Base-by-base conservation (phyloP, 805 yeast genomes). In the Yarrowia yakushimensis region DNA sequence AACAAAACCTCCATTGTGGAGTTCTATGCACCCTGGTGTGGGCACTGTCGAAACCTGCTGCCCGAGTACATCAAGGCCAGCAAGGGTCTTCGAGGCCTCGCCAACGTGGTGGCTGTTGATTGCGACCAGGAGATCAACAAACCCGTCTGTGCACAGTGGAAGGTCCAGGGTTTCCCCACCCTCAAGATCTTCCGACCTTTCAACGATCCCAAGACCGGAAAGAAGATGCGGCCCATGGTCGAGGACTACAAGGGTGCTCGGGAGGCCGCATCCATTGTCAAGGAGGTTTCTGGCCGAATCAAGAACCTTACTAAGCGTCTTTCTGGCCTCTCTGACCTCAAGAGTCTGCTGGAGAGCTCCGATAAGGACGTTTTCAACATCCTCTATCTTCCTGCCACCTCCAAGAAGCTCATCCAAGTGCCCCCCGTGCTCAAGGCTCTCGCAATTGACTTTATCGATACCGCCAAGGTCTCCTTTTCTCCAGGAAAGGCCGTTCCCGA, bases 1-100 rank as follows among this genome's bases (percentile, higher is more conserved):
- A 59, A 46, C 27, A 55, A 62, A 31, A 62, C 64, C 15, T 59
- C 60, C 25, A 74, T 90, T 8, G 90, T 89, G 22, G 90, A 90
- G 75, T 92, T 92, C 73, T 92, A 88, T 73, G 97, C 97, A 3
- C 97, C 97, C 39, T 92, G 97, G 98, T 92, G 99, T 77, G 97
- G 97, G 2, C 89, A 92, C 73, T 93, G 99, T 74, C 80, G 84
- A 67, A 80, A 83, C 64, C 76, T 92, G 59, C 80, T 83, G 64
- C 85, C 86, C 1, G 83, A 83, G 1, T 87, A 79, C 73, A 76
- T 78, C 54, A 85, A 85, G 69, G 83, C 86, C 13, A 96, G 88
- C 7, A 82, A 81, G 59, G 72, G 76, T 28, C 76, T 88, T 7
- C 80, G 81, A 28, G 78, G 76, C 7, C 59, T 73, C 17, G 79